A percentile compares a stretch with the other conserved stretches of the same genome.
phyloP scores from a whole-genome alignment of 1,139 yeast genomes.

The Entelexis paramagnoliae region DNA sequence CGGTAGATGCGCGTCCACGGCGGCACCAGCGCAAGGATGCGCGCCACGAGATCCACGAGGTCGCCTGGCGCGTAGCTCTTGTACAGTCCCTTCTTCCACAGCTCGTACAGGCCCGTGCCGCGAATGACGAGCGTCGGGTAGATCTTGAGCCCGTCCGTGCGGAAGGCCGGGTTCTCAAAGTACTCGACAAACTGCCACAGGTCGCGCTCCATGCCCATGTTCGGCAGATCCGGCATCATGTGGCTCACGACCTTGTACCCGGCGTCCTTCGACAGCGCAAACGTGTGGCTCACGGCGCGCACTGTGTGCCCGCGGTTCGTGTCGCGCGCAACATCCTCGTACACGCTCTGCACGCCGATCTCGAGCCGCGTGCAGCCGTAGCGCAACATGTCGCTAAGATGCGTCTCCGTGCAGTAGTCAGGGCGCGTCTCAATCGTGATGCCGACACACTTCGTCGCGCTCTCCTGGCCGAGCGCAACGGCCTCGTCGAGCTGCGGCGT shows the following conservation, averaged over 20 bases:
- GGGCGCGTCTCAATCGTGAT: conserved; percentile 98
- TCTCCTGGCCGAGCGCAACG: conserved; percentile 80
- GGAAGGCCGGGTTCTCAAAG: conserved; percentile 91
- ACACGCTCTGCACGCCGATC: conserved; percentile 93
- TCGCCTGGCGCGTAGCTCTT: conserved; percentile 93
- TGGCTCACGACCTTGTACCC: conserved; percentile 97
- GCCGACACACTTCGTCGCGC: conserved; percentile 95
- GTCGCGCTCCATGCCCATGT: conserved; percentile 97
- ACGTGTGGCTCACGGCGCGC: conserved; percentile 89
- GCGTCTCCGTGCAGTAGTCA: conserved; percentile 95
- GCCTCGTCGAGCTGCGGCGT: conserved; percentile 87
- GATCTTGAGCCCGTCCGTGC: conserved; percentile 92
- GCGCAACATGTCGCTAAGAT: conserved; percentile 84
- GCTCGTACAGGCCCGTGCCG: conserved; percentile 93
- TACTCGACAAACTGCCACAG: conserved; percentile 90
- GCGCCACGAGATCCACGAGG: conserved; percentile 83
- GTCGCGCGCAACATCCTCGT: conserved; percentile 97
- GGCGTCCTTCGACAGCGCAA: conserved; percentile 91
- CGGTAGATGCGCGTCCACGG: conserved; percentile 99
- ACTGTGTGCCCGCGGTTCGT: conserved; percentile 98
- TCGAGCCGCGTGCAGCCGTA: conserved; percentile 97
- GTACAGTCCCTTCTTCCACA: conserved; percentile 94
- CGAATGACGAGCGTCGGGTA: conserved; percentile 95
- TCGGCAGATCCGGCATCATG: conserved; percentile 99
- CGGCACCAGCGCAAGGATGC: conserved; percentile 90